A percentile compares a stretch with the other conserved stretches of the same genome.
phyloP scores from a whole-genome alignment of 768 basidiomycete species.

The Xerocomellus amylosporus region DNA sequence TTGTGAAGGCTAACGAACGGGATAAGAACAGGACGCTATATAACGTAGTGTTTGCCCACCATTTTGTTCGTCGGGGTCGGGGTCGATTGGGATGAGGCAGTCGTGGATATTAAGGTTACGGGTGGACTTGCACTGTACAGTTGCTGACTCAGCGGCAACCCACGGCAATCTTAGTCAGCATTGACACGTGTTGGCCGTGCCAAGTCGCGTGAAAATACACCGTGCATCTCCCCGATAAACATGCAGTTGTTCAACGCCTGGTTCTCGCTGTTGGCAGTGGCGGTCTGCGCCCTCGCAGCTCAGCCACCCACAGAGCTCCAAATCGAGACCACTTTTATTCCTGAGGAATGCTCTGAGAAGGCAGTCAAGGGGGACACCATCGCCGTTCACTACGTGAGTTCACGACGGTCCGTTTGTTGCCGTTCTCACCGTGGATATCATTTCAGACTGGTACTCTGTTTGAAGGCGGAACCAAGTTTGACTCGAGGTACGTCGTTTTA shows the following conservation, averaged over 20 bases:
- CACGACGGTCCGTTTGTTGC: neutral
- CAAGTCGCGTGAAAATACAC: neutral
- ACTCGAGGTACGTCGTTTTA: conserved; percentile 63
- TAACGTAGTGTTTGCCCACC: conserved; percentile 36
- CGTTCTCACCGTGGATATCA: neutral
- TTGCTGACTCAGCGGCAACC: conserved; percentile 34
- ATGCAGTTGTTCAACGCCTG: conserved; percentile 48
- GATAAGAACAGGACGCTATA: neutral
- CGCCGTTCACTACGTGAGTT: conserved; percentile 74
- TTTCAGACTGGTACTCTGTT: conserved; percentile 70
- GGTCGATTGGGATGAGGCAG: conserved; percentile 20
- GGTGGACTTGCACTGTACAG: conserved; percentile 38
- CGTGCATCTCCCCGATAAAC: too few species aligned
- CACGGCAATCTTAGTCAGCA: conserved; percentile 7
- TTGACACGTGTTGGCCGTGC: neutral
- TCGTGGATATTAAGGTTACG: conserved; percentile 34
- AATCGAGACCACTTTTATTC: conserved; percentile 60
- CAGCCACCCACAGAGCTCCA: conserved; percentile 53
- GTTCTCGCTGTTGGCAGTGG: conserved; percentile 48
- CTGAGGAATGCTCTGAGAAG: conserved; percentile 53
- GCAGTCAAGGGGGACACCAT: conserved; percentile 63
- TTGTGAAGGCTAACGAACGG: conserved; percentile 83
- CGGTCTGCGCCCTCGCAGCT: conserved; percentile 44
- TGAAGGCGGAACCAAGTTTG: conserved; percentile 77
- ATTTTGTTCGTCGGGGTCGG: conserved; percentile 44